Conservation (phyloP, 352 stramenopile species). For the Phytopythium chamaehyphon region DNA sequence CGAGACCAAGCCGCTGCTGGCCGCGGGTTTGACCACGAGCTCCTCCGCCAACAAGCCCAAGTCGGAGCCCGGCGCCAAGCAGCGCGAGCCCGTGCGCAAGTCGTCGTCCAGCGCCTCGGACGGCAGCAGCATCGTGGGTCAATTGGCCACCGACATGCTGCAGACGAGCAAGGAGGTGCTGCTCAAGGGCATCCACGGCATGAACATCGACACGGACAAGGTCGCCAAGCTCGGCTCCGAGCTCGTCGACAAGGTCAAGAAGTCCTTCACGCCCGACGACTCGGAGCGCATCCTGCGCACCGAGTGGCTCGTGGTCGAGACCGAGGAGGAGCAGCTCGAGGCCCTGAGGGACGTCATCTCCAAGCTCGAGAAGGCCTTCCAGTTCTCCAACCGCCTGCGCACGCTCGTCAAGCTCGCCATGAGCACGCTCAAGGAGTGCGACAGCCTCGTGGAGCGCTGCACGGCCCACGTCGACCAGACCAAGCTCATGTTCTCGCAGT, state of each 20-base stretch:
- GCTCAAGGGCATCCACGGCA: constrained; percentile 52
- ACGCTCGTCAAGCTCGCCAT: constrained; percentile 69
- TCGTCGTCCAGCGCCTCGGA: constrained; percentile 10
- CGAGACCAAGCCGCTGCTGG: constrained; percentile 41
- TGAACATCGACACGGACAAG: constrained; percentile 52
- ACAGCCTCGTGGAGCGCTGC: constrained; percentile 69
- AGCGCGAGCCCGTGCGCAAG: constrained; percentile 18
- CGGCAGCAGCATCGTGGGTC: constrained; percentile 4
- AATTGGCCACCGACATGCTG: constrained; percentile 35
- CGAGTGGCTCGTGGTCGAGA: constrained; percentile 80
- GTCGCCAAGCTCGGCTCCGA: constrained; percentile 34
- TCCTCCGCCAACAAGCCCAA: background rate
- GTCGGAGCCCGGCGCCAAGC: background rate
- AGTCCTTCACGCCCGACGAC: constrained; percentile 62
- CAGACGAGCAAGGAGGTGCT: constrained; percentile 48
- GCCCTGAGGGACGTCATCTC: constrained; percentile 58
- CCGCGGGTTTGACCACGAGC: constrained; percentile 11
- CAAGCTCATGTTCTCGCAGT: constrained; percentile 81
- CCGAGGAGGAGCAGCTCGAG: constrained; percentile 65
- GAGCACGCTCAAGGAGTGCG: constrained; percentile 59
- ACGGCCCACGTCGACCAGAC: constrained; percentile 66
- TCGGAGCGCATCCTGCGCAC: constrained; percentile 61
- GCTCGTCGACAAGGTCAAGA: constrained; percentile 66
- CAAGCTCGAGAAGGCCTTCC: constrained; percentile 74
- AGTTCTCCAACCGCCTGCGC: constrained; percentile 69